Evolutionary conservation across 2,329 filamentous ascomycete species (phyloP).

Genomic region (Metarhizium humberi): DNA sequence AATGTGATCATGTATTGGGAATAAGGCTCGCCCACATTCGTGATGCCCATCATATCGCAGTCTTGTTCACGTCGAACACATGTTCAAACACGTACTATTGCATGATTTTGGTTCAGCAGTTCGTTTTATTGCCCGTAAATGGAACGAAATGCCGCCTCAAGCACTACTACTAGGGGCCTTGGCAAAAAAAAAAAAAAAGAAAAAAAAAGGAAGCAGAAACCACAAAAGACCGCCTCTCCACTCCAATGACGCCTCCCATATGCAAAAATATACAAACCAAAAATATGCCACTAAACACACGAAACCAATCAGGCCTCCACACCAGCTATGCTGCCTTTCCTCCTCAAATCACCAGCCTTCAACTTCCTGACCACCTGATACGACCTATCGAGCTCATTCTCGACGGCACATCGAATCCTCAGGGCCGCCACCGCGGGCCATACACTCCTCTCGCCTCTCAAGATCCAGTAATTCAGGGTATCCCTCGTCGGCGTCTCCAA

Average conservation of each 20-base stretch:
- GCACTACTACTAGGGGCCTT: background rate
- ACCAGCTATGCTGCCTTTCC: slow-evolving; percentile 32
- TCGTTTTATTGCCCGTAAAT: background rate
- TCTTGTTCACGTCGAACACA: background rate
- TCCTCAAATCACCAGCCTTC: slow-evolving; percentile 40
- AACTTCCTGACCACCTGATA: slow-evolving; percentile 69
- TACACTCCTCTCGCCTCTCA: slow-evolving; percentile 74
- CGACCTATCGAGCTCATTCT: slow-evolving; percentile 77
- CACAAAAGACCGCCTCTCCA: background rate
- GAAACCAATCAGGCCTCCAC: slow-evolving; percentile 4
- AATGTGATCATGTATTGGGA: too few relatives aligned
- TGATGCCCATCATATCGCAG: too few relatives aligned
- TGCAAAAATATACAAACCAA: background rate
- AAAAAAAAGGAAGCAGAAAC: too few relatives aligned
- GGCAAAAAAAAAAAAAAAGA: too few relatives aligned
- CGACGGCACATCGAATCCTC: slow-evolving; percentile 72
- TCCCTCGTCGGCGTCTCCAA: slow-evolving; percentile 75
- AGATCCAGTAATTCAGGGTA: slow-evolving; percentile 75
- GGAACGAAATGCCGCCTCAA: background rate
- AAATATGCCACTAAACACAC: background rate
- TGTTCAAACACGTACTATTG: background rate
- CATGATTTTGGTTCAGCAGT: background rate
- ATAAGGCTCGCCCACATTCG: too few relatives aligned
- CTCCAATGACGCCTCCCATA: background rate
- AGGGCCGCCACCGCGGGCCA: slow-evolving; percentile 84